These are phyloP conservation scores for Ampelocalamus luodianensis DNA, from an alignment of 176 grass and related monocot genomes.

Conservation along the genomic window DNA sequence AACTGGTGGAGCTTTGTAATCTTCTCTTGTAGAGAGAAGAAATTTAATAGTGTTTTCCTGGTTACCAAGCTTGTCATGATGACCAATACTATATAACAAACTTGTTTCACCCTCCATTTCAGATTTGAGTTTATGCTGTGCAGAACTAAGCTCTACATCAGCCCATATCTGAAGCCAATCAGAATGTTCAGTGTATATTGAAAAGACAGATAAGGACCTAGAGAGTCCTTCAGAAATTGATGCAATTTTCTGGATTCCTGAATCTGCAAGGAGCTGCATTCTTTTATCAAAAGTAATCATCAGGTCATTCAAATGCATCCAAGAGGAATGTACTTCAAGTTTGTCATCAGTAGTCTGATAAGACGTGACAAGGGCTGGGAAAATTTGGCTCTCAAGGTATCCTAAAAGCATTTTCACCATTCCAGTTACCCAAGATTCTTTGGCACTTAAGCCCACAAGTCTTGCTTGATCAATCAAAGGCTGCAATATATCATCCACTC, in stretches of 20 bases:
- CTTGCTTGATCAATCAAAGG: constrained; percentile 94
- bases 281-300: constrained; percentile 92
- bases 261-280: constrained; percentile 78
- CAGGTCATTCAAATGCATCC: constrained; percentile 87
- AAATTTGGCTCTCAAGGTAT: constrained; percentile 76
- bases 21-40: constrained; percentile 81
- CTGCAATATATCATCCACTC: constrained; percentile 84
- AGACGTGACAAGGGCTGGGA: constrained; percentile 57
- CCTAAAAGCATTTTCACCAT: constrained; percentile 82
- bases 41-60: constrained; percentile 51
- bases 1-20: constrained; percentile 80
- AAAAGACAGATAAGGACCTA: constrained; percentile 75
- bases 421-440: constrained; percentile 94
- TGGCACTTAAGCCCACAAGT: constrained; percentile 78
- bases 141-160: constrained; percentile 67
- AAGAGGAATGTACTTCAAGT: constrained; percentile 64
- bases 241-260: constrained; percentile 62
- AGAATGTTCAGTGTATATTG: constrained; percentile 76
- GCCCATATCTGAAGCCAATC: constrained; percentile 94
- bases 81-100: constrained; percentile 57
- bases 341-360: constrained; percentile 51
- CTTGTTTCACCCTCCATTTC: constrained; percentile 61
- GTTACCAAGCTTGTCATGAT: constrained; percentile 44
- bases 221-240: constrained; percentile 63
- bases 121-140: constrained; percentile 68